A percentile compares a stretch with the other conserved stretches of the same genome.
Evolutionary conservation across 257 asterid species (phyloP).

Genomic region (Ocimum tenuiflorum): DNA sequence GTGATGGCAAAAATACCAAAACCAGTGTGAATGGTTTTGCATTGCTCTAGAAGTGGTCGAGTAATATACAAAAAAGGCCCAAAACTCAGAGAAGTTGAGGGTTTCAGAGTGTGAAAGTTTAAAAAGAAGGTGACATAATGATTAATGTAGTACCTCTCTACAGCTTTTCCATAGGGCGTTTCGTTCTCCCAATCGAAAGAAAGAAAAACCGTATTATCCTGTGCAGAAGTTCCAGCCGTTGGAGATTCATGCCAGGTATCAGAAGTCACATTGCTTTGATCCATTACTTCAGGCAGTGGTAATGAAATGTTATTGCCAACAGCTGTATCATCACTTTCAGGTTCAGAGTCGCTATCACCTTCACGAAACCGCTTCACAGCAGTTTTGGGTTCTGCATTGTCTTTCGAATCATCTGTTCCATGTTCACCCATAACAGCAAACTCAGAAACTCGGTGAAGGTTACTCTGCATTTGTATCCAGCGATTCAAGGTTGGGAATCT

Average conservation of each 20-base stretch:
- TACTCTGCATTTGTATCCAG: constrained; percentile 97
- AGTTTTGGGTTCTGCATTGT: constrained; percentile 41
- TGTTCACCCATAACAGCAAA: constrained; percentile 75
- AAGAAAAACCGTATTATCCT: constrained; percentile 58
- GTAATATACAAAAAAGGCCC: constrained; percentile 6
- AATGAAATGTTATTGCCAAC: constrained; percentile 40
- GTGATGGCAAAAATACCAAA: constrained; percentile 22
- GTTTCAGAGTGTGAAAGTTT: no score
- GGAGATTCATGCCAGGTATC: constrained; percentile 64
- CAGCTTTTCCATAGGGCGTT: constrained; percentile 86
- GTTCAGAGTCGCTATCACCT: constrained; percentile 75
- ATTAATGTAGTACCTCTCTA: constrained; percentile 52
- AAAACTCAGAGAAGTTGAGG: neutral
- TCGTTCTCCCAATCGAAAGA: constrained; percentile 96
- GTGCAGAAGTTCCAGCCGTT: constrained; percentile 45
- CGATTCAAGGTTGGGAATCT: constrained; percentile 96
- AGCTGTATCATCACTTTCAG: constrained; percentile 75
- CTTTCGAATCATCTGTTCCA: constrained; percentile 39
- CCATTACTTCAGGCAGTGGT: constrained; percentile 45
- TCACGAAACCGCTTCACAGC: constrained; percentile 79
- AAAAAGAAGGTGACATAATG: no score
- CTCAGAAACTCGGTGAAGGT: constrained; percentile 91
- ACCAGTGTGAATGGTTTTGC: neutral
- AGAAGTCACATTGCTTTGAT: constrained; percentile 36
- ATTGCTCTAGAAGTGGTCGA: constrained; percentile 5